Percentiles rank a stretch among this genome's conserved stretches.
These are phyloP conservation scores for Leishmania major DNA, from an alignment of 208 protist species.

Conservation along the genomic window DNA sequence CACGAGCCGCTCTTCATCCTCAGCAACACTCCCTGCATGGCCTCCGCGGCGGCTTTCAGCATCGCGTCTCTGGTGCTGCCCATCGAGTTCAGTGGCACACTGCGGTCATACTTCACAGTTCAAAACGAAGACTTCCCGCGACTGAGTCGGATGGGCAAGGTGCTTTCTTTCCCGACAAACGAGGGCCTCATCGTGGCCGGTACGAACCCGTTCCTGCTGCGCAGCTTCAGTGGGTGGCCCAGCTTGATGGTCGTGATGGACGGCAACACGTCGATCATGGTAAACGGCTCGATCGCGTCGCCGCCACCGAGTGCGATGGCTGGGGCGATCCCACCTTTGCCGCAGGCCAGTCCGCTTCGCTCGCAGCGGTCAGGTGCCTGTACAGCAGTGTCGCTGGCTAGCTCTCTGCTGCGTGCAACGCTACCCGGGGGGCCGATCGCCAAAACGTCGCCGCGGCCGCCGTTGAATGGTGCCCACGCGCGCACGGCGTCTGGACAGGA, in stretches of 20 bases:
- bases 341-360: background rate
- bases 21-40: slow-evolving; percentile 79
- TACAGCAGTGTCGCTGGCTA: background rate
- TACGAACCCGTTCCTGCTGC: slow-evolving; percentile 86
- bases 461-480: background rate
- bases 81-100: slow-evolving; percentile 65
- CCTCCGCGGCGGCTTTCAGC: slow-evolving; percentile 64
- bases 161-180: slow-evolving; percentile 52
- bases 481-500: background rate
- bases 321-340: background rate
- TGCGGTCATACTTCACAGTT: slow-evolving; percentile 85
- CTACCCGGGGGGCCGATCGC: slow-evolving; percentile 14
- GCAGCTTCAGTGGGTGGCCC: slow-evolving; percentile 77
- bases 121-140: slow-evolving; percentile 73
- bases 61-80: slow-evolving; percentile 77
- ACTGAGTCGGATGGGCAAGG: slow-evolving; percentile 70
- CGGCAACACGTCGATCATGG: slow-evolving; percentile 28
- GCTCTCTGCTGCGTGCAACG: background rate
- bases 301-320: background rate
- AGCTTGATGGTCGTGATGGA: slow-evolving; percentile 75
- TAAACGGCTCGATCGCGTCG: slow-evolving; percentile 29
- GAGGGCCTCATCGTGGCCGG: slow-evolving; percentile 65
- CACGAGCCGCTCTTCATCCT: slow-evolving; percentile 84
- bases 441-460: slow-evolving; percentile 4
- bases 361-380: background rate